Evolutionary conservation across 1,284 basidiomycete species (phyloP).

Genomic region (Ustilago trichophora): DNA sequence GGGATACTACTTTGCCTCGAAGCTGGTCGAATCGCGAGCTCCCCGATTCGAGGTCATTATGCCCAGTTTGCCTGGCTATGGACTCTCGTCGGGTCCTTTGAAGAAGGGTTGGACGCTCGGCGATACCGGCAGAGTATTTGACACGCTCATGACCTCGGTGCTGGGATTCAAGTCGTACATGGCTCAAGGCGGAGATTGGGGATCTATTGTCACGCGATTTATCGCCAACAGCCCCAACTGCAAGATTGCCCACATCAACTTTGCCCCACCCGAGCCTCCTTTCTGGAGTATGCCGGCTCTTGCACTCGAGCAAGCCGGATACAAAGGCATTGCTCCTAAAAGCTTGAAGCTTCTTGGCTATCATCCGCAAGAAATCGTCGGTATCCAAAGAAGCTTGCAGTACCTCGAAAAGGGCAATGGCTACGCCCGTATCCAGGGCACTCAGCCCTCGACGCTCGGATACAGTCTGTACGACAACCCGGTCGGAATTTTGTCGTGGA

Average conservation of each 20-base stretch:
- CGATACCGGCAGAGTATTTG: constrained; percentile 45
- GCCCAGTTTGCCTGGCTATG: constrained; percentile 57
- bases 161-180: constrained; percentile 47
- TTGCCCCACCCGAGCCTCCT: constrained; percentile 37
- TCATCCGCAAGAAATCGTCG: constrained; percentile 20
- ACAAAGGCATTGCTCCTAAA: constrained; percentile 1
- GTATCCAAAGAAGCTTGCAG: constrained; percentile 20
- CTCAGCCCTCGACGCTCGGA: constrained; percentile 28
- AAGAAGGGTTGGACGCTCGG: constrained; percentile 43
- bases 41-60: constrained; percentile 56
- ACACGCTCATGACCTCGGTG: constrained; percentile 54
- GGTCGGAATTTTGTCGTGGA: constrained; percentile 28
- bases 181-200: constrained; percentile 60
- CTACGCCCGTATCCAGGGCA: constrained; percentile 23
- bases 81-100: constrained; percentile 39
- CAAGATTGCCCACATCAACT: constrained; percentile 55
- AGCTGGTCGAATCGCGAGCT: constrained; percentile 22
- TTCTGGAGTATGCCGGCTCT: constrained; percentile 26
- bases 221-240: constrained; percentile 45
- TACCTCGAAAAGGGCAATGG: constrained; percentile 32
- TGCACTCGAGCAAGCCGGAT: constrained; percentile 18
- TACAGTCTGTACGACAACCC: constrained; percentile 36
- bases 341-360: constrained; percentile 28
- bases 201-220: constrained; percentile 46
- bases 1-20: constrained; percentile 29